Evolutionary conservation across 176 grass and related monocot genomes (phyloP).

Genomic region (Oryza meridionalis): DNA sequence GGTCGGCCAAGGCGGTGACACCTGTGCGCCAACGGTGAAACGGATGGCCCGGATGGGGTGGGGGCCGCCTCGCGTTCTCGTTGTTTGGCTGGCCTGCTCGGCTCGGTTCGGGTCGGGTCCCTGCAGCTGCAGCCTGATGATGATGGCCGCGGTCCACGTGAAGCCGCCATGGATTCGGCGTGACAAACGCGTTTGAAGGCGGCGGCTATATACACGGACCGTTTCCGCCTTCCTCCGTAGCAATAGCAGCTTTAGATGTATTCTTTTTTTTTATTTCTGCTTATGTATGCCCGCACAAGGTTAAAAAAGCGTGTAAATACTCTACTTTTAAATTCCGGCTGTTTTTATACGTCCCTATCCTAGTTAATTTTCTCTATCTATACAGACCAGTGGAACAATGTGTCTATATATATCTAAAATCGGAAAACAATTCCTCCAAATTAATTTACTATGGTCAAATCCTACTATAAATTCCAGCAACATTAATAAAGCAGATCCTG

Average conservation of each 20-base stretch:
- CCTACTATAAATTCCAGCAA: not conserved
- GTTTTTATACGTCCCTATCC: too few relatives aligned
- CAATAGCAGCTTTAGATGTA: too few relatives aligned
- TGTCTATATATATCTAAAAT: not conserved
- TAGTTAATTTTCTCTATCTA: not conserved
- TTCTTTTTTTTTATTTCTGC: too few relatives aligned
- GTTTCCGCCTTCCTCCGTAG: too few relatives aligned
- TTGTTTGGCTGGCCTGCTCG: too few relatives aligned
- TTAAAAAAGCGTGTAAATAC: too few relatives aligned
- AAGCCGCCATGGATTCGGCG: conserved; percentile 2
- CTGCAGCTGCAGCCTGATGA: not conserved
- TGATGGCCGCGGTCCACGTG: not conserved
- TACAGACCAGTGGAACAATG: not conserved
- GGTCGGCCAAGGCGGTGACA: not conserved
- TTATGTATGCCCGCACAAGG: too few relatives aligned
- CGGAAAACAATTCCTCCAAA: not conserved
- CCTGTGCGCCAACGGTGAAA: not conserved
- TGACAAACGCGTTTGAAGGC: not conserved
- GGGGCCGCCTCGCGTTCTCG: not conserved
- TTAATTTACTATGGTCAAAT: not conserved
- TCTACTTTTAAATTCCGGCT: too few relatives aligned
- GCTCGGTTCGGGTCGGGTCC: too few relatives aligned
- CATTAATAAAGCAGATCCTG: not conserved
- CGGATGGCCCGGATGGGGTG: not conserved
- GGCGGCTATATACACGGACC: not conserved